These are phyloP conservation scores for Westerdykella ornata DNA, from an alignment of 2,329 filamentous ascomycete genomes.

Conservation along the genomic window DNA sequence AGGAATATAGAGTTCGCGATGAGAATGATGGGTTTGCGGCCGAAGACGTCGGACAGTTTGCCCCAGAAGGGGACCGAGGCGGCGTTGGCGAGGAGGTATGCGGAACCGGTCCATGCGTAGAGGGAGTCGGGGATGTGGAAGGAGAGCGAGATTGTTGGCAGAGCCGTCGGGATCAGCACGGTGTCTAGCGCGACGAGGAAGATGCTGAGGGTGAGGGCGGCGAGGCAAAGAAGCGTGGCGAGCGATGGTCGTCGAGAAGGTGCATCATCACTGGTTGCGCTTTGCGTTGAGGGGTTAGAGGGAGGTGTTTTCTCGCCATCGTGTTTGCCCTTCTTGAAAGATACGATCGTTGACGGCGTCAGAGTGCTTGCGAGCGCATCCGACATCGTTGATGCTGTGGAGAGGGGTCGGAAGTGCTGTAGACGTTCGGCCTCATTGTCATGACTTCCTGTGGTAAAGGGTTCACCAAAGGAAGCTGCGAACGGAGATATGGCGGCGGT, in stretches of 20 bases:
- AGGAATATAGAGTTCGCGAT: constrained; percentile 43
- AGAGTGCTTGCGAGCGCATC: not conserved
- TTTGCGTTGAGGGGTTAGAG: constrained; percentile 1
- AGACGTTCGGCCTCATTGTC: too few relatives aligned
- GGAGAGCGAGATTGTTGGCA: constrained; percentile 58
- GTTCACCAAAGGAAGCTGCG: not conserved
- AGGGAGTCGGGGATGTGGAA: constrained; percentile 58
- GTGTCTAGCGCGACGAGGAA: constrained; percentile 43
- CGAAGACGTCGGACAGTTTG: constrained; percentile 37
- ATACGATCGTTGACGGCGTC: not conserved
- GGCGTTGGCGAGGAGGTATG: constrained; percentile 36
- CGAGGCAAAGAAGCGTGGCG: constrained; percentile 21
- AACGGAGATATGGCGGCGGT: constrained; percentile 1
- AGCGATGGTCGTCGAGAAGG: constrained; percentile 1
- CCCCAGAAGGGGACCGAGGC: constrained; percentile 40
- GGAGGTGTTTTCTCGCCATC: not conserved
- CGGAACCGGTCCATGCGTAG: constrained; percentile 68
- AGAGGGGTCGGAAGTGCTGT: too few relatives aligned
- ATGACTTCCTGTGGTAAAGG: too few relatives aligned
- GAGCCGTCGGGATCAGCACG: constrained; percentile 58
- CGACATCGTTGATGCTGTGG: not conserved
- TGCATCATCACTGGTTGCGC: not conserved
- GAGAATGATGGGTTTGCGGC: constrained; percentile 32
- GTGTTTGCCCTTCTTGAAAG: not conserved
- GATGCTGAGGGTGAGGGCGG: constrained; percentile 30